phyloP scores from a whole-genome alignment of 495 filamentous ascomycete genomes.

The Penicillium steckii region DNA sequence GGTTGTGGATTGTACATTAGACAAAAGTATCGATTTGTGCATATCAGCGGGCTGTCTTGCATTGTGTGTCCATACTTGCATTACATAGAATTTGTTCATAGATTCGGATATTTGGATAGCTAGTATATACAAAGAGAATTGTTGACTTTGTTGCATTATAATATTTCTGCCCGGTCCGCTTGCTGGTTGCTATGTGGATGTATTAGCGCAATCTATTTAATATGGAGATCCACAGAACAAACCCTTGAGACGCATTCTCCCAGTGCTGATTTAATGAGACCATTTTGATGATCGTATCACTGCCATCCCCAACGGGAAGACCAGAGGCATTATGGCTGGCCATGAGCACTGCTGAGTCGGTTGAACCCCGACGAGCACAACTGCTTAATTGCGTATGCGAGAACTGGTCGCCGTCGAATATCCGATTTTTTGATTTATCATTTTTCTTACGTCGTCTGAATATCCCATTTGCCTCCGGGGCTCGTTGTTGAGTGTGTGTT shows the following conservation, averaged over 20 bases:
- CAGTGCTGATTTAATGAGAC: not conserved
- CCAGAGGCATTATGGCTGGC: not conserved
- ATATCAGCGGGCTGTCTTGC: constrained; percentile 1
- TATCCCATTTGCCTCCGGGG: not conserved
- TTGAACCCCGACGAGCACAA: not conserved
- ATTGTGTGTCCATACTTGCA: not conserved
- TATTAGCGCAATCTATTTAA: not conserved
- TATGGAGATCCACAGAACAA: not conserved
- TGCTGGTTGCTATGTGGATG: not conserved
- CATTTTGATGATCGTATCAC: not conserved
- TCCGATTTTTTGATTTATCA: not conserved
- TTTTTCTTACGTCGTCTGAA: not conserved
- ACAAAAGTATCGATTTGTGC: not conserved
- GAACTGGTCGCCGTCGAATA: constrained; percentile 4
- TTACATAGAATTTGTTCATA: not conserved
- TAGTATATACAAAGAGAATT: no score
- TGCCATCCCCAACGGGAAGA: not conserved
- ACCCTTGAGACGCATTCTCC: not conserved
- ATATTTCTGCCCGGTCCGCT: not conserved
- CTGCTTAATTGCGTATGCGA: not conserved
- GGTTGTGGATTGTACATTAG: not conserved
- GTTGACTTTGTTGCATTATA: no score
- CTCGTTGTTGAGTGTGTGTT: not conserved
- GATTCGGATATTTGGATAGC: not conserved
- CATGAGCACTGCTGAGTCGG: not conserved